These are phyloP conservation scores for Heterobasidion parviporum DNA, from an alignment of 1,284 basidiomycete species.

Conservation along the genomic window DNA sequence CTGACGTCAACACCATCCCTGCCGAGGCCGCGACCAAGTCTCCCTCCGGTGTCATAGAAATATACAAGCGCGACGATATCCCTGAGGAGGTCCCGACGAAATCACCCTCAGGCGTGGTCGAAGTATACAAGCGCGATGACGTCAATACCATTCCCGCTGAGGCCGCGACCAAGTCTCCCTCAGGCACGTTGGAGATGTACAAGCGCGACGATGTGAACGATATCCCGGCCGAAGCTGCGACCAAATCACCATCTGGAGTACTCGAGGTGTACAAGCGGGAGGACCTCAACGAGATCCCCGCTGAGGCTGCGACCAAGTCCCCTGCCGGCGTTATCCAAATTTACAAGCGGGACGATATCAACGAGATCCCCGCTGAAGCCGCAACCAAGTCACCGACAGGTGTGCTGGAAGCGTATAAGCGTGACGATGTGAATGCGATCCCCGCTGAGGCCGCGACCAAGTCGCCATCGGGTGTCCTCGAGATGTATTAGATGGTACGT, in stretches of 20 bases:
- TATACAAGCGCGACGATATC: slow-evolving; percentile 7
- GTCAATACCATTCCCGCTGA: slow-evolving; percentile 16
- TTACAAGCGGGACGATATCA: slow-evolving; percentile 10
- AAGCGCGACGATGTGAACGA: slow-evolving; percentile 20
- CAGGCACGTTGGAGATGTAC: slow-evolving; percentile 11
- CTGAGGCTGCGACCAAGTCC: slow-evolving; percentile 4
- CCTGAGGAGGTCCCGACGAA: slow-evolving; percentile 1
- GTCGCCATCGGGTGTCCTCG: not conserved
- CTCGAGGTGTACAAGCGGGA: slow-evolving; percentile 9
- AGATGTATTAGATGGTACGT: not conserved
- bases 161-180: slow-evolving; percentile 13
- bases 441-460: slow-evolving; percentile 7
- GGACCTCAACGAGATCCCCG: slow-evolving; percentile 3
- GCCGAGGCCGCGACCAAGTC: slow-evolving; percentile 5
- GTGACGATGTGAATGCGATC: slow-evolving; percentile 5
- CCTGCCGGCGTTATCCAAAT: not conserved
- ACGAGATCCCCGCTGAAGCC: slow-evolving; percentile 15
- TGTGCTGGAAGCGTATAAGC: slow-evolving; percentile 8
- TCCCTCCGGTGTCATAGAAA: not conserved
- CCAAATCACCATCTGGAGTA: slow-evolving; percentile 13
- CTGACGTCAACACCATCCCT: slow-evolving; percentile 5
- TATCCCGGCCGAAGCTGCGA: slow-evolving; percentile 14
- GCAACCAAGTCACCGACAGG: slow-evolving; percentile 16
- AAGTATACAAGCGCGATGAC: slow-evolving; percentile 19
- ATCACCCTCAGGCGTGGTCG: not conserved